A percentile compares a stretch with the other conserved stretches of the same genome.
Conservation (phyloP, 805 yeast genomes). For the Jamesozyma piceae region DNA sequence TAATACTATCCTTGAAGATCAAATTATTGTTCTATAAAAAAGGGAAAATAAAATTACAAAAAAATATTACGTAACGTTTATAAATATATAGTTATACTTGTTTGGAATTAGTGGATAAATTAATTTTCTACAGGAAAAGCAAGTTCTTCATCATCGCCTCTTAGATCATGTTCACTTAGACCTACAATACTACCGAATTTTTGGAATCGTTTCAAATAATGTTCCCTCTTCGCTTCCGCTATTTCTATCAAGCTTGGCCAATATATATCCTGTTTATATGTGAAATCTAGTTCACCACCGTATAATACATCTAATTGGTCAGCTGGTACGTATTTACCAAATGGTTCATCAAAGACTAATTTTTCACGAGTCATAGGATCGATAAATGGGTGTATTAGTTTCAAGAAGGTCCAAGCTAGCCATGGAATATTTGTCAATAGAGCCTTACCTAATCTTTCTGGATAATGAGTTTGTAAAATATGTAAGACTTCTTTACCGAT, state of each 20-base stretch:
- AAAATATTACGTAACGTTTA: neutral
- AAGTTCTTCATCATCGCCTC: slow-evolving; percentile 36
- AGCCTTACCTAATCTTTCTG: slow-evolving; percentile 92
- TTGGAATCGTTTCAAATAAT: slow-evolving; percentile 59
- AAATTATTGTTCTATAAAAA: neutral
- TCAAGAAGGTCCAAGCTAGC: slow-evolving; percentile 86
- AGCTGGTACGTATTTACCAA: slow-evolving; percentile 68
- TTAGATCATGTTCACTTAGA: slow-evolving; percentile 69
- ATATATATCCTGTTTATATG: slow-evolving; percentile 67
- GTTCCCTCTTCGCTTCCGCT: slow-evolving; percentile 48
- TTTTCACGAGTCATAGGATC: slow-evolving; percentile 94
- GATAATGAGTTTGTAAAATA: slow-evolving; percentile 93
- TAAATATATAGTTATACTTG: neutral
- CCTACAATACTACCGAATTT: slow-evolving; percentile 68
- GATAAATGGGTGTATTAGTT: slow-evolving; percentile 87
- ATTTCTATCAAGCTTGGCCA: slow-evolving; percentile 65
- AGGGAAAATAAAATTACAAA: neutral
- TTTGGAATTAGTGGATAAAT: neutral
- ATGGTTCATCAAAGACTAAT: slow-evolving; percentile 84
- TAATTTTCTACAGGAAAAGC: slow-evolving; percentile 17
- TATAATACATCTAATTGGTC: slow-evolving; percentile 76
- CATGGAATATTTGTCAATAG: slow-evolving; percentile 87
- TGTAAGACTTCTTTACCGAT: slow-evolving; percentile 87
- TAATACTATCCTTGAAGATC: no score
- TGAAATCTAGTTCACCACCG: slow-evolving; percentile 80